phyloP scores from a whole-genome alignment of 75 land plant genomes.

The Pinus albicaulis region DNA sequence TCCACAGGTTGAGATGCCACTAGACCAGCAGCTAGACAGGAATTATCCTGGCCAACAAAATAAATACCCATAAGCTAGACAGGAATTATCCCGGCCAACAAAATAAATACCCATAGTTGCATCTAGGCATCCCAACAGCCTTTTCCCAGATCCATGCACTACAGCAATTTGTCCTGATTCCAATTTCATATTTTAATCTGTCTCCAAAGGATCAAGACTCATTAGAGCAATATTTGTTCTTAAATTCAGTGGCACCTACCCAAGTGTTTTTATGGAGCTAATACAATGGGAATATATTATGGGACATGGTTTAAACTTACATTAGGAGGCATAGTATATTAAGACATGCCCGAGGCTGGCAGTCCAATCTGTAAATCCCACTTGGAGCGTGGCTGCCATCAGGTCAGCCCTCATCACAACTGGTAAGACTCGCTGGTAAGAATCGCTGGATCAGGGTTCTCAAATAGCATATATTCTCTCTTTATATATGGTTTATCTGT shows the following conservation, averaged over 20 bases:
- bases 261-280: too few species aligned
- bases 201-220: not conserved
- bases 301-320: too few species aligned
- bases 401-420: too few species aligned
- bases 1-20: not conserved
- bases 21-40: not conserved
- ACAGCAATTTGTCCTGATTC: not conserved
- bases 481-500: too few species aligned
- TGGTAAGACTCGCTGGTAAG: too few species aligned
- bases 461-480: too few species aligned
- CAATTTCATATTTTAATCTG: not conserved
- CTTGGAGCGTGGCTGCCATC: too few species aligned
- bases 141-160: not conserved
- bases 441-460: too few species aligned
- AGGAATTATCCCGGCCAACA: not conserved
- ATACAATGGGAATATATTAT: too few species aligned
- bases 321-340: too few species aligned
- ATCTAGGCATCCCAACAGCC: not conserved
- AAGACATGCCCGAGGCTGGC: too few species aligned
- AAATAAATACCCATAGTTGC: not conserved
- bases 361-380: too few species aligned
- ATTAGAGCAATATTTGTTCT: not conserved
- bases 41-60: not conserved
- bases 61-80: not conserved
- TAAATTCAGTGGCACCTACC: not conserved